Percentiles rank a stretch among this genome's conserved stretches.
phyloP scores from a whole-genome alignment of 768 basidiomycete genomes.

The Psilocybe cubensis region DNA sequence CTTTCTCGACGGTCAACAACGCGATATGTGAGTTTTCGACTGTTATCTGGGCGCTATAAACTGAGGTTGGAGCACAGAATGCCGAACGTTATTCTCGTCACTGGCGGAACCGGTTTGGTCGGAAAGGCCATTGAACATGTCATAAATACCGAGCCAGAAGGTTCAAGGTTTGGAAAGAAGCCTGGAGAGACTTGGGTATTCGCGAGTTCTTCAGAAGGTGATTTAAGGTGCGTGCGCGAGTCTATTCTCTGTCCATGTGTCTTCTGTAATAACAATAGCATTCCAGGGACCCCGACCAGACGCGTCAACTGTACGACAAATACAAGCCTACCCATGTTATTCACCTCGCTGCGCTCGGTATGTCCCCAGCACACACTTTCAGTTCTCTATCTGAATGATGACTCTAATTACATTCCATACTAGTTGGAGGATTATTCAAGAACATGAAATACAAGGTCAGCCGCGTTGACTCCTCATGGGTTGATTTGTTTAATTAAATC shows the following conservation, averaged over 20 bases:
- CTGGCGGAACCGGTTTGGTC: constrained; percentile 86
- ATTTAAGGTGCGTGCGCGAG: constrained; percentile 76
- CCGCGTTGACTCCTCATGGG: not conserved
- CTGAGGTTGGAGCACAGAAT: constrained; percentile 20
- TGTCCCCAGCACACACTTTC: constrained; percentile 21
- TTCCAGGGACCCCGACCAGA: constrained; percentile 68
- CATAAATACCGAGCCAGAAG: constrained; percentile 77
- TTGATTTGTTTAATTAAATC: not conserved
- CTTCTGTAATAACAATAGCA: not conserved
- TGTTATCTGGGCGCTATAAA: not conserved
- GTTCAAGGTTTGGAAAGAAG: constrained; percentile 77
- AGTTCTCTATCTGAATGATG: not conserved
- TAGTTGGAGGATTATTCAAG: constrained; percentile 93
- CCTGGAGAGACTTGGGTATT: constrained; percentile 89
- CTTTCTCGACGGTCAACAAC: not conserved
- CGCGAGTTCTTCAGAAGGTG: constrained; percentile 76
- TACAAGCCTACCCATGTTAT: constrained; percentile 96
- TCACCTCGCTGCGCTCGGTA: constrained; percentile 92
- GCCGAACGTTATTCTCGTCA: constrained; percentile 70
- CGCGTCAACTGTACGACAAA: constrained; percentile 80
- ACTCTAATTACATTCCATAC: constrained; percentile 9
- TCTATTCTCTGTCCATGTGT: not conserved
- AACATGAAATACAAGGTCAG: constrained; percentile 93
- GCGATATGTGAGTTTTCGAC: not conserved
- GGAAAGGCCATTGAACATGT: constrained; percentile 83